These are phyloP conservation scores for Heritiera littoralis DNA, from an alignment of 345 rosid genomes.

Conservation along the genomic window DNA sequence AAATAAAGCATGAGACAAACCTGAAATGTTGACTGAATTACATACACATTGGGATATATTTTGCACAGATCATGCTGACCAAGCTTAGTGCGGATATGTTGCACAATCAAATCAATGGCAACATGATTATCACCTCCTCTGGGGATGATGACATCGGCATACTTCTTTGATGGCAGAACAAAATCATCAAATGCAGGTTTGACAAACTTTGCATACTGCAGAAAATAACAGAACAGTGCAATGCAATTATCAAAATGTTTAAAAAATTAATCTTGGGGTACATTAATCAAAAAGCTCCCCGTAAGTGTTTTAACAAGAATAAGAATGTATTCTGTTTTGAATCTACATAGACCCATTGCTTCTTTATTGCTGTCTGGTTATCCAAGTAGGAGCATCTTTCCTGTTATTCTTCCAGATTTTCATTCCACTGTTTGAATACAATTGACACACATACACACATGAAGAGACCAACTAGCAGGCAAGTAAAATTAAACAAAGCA, in stretches of 20 bases:
- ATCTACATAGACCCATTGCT: background rate
- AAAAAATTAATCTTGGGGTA: background rate
- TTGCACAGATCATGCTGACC: conserved; percentile 95
- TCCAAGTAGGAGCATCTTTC: background rate
- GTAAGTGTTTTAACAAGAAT: background rate
- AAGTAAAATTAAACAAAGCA: background rate
- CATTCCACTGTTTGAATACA: background rate
- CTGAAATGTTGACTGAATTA: conserved; percentile 93
- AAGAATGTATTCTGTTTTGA: background rate
- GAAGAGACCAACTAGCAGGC: background rate
- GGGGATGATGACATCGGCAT: conserved; percentile 93
- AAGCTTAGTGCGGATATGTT: conserved; percentile 92
- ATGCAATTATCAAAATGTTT: conserved; percentile 14
- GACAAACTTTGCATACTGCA: conserved; percentile 93
- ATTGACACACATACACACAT: background rate
- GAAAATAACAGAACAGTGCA: background rate
- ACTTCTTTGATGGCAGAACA: conserved; percentile 92
- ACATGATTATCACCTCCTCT: conserved; percentile 97
- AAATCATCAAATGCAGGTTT: conserved; percentile 99
- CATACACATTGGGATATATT: conserved; percentile 76
- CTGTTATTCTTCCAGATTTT: background rate
- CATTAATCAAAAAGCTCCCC: background rate
- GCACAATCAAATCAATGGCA: conserved; percentile 93
- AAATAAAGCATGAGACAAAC: conserved; percentile 33
- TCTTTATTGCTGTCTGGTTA: background rate